Percentiles rank a stretch among this genome's conserved stretches.
phyloP scores from a whole-genome alignment of 352 stramenopile species.

The Phytophthora europaea region DNA sequence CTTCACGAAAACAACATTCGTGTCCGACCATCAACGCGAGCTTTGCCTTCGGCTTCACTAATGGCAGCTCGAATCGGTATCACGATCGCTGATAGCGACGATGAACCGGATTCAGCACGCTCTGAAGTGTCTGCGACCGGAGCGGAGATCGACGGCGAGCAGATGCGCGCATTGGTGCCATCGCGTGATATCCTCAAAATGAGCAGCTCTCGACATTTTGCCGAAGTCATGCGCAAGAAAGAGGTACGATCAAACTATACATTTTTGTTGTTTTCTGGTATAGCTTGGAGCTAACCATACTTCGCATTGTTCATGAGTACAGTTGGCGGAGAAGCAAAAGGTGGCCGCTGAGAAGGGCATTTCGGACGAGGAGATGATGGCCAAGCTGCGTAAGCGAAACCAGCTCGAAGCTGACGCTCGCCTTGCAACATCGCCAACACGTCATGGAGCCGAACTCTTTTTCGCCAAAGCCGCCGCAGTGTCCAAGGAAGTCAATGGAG shows the following conservation, averaged over 20 bases:
- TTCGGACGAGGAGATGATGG: constrained; percentile 86
- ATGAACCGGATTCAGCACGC: constrained; percentile 60
- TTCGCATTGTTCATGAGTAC: constrained; percentile 4
- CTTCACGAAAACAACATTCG: constrained; percentile 87
- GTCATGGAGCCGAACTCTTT: constrained; percentile 45
- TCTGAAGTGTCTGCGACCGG: constrained; percentile 54
- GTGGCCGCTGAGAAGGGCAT: constrained; percentile 83
- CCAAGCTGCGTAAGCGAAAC: constrained; percentile 80
- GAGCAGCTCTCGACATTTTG: constrained; percentile 85
- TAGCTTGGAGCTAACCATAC: constrained; percentile 2
- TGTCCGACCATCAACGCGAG: constrained; percentile 49
- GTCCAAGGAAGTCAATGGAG: constrained; percentile 38
- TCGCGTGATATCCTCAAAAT: constrained; percentile 90
- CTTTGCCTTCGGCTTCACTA: constrained; percentile 19
- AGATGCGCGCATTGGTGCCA: constrained; percentile 70
- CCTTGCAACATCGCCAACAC: constrained; percentile 72
- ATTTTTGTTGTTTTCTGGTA: background rate
- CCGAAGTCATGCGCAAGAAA: constrained; percentile 85
- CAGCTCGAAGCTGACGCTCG: constrained; percentile 75
- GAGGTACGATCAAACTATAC: constrained; percentile 61
- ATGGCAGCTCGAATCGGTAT: constrained; percentile 37
- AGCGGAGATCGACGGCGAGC: constrained; percentile 35
- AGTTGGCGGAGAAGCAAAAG: constrained; percentile 83
- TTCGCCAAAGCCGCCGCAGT: constrained; percentile 39
- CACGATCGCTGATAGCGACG: constrained; percentile 45